These are phyloP conservation scores for Plenodomus biglobosus DNA, from an alignment of 2,329 filamentous ascomycete genomes.

Conservation along the genomic window DNA sequence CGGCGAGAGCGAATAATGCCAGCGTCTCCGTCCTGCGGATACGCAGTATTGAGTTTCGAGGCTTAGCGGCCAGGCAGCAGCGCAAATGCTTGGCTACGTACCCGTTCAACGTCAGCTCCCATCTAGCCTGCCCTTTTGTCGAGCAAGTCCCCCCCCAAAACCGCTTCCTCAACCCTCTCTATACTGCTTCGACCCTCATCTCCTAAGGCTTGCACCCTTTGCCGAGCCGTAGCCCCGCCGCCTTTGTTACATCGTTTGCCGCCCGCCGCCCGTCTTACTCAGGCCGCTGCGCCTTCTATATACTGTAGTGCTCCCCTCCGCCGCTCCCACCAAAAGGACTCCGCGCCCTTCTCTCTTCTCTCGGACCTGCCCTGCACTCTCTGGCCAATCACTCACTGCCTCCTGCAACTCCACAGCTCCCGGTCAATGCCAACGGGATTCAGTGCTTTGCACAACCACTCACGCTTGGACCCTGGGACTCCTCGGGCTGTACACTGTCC, in stretches of 20 bases:
- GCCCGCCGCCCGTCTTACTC: constrained; percentile 33
- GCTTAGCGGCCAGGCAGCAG: constrained; percentile 34
- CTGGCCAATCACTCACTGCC: constrained; percentile 11
- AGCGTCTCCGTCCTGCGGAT: constrained; percentile 18
- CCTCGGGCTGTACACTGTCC: constrained; percentile 26
- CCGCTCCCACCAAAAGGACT: constrained; percentile 23
- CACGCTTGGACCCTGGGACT: constrained; percentile 29
- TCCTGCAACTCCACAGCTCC: constrained; percentile 9
- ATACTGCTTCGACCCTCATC: constrained; percentile 15
- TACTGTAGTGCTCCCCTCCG: constrained; percentile 25
- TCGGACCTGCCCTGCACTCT: constrained; percentile 9
- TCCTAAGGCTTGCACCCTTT: constrained; percentile 35
- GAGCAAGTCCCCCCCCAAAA: constrained; percentile 21
- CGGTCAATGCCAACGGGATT: constrained; percentile 32
- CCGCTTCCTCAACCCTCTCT: constrained; percentile 20
- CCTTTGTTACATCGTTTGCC: constrained; percentile 28
- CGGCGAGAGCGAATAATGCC: constrained; percentile 27
- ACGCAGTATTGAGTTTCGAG: constrained; percentile 20
- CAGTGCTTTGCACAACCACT: constrained; percentile 21
- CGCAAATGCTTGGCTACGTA: not conserved
- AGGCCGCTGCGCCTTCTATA: constrained; percentile 40
- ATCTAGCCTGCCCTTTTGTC: constrained; percentile 12
- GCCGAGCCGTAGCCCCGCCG: constrained; percentile 25
- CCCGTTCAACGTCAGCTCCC: constrained; percentile 13
- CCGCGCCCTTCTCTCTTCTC: constrained; percentile 34